A percentile compares a stretch with the other conserved stretches of the same genome.
Evolutionary conservation across 805 yeast genomes (phyloP).

Genomic region (Saccharomyces paradoxus): DNA sequence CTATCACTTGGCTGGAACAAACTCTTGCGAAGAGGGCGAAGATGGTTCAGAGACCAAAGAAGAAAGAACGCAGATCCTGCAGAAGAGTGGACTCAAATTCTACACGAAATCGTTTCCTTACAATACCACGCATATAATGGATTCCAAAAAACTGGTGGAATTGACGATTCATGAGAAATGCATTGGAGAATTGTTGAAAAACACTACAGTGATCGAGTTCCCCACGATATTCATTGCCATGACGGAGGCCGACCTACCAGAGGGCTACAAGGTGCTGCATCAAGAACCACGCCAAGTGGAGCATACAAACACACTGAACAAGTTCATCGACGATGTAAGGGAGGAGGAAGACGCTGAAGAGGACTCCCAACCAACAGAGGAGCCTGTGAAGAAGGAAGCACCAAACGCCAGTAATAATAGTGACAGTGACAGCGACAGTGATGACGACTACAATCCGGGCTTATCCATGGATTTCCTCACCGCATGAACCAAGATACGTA

Average conservation of each 20-base stretch:
- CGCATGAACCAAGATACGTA: constrained; percentile 63
- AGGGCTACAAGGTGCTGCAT: constrained; percentile 21
- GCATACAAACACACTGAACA: not conserved
- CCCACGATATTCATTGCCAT: constrained; percentile 55
- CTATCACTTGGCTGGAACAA: constrained; percentile 4
- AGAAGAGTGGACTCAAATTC: constrained; percentile 14
- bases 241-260: constrained; percentile 16
- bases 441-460: constrained; percentile 22
- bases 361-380: constrained; percentile 8
- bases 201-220: constrained; percentile 61
- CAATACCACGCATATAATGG: constrained; percentile 23
- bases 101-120: constrained; percentile 28
- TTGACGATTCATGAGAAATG: constrained; percentile 29
- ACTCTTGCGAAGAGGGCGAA: not conserved
- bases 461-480: constrained; percentile 18
- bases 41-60: constrained; percentile 8
- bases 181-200: constrained; percentile 44
- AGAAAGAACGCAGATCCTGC: constrained; percentile 11
- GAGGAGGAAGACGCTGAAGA: constrained; percentile 10
- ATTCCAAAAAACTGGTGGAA: constrained; percentile 33
- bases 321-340: not conserved
- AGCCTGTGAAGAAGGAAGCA: not conserved
- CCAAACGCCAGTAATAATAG: constrained; percentile 13
- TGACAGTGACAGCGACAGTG: constrained; percentile 14
- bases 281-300: constrained; percentile 10